Conservation (phyloP, 2,329 filamentous ascomycete species). For the Parastagonospora avenae region DNA sequence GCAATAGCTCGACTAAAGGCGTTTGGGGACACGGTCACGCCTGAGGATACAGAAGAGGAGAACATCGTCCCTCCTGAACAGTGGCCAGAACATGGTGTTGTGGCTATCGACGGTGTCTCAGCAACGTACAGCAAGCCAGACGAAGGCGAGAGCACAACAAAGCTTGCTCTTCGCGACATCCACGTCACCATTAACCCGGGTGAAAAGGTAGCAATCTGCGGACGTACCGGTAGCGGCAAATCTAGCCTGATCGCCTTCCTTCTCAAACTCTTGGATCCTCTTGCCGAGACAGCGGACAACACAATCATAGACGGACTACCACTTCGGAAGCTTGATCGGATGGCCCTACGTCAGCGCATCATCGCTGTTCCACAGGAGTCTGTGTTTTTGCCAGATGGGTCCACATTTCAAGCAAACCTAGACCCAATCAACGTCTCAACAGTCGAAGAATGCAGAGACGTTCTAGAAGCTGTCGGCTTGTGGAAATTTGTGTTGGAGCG, state of each 20-base stretch:
- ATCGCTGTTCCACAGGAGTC: slow-evolving; percentile 56
- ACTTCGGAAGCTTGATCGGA: slow-evolving; percentile 9
- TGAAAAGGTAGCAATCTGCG: slow-evolving; percentile 55
- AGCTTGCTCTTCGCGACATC: slow-evolving; percentile 29
- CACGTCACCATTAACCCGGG: slow-evolving; percentile 51
- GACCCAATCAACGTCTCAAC: slow-evolving; percentile 46
- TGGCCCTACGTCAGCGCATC: slow-evolving; percentile 32
- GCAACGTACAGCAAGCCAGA: slow-evolving; percentile 14
- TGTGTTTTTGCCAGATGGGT: slow-evolving; percentile 50
- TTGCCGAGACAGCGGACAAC: slow-evolving; percentile 1
- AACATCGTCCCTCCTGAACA: slow-evolving; percentile 13
- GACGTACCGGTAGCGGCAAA: slow-evolving; percentile 54
- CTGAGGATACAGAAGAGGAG: slow-evolving; percentile 20
- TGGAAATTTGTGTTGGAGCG: slow-evolving; percentile 37
- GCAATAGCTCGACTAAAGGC: slow-evolving; percentile 21
- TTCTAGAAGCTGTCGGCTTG: slow-evolving; percentile 51
- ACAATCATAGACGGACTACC: slow-evolving; percentile 10
- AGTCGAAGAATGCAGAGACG: slow-evolving; percentile 42
- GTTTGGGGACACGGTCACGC: slow-evolving; percentile 12
- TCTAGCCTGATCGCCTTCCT: slow-evolving; percentile 11
- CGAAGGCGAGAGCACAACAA: not conserved
- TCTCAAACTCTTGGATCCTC: slow-evolving; percentile 14
- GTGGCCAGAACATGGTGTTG: slow-evolving; percentile 38
- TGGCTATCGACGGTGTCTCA: slow-evolving; percentile 45
- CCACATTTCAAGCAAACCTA: slow-evolving; percentile 51